Percentiles rank a stretch among this genome's conserved stretches.
These are phyloP conservation scores for Litchi chinensis DNA, from an alignment of 345 rosid species.

Conservation along the genomic window DNA sequence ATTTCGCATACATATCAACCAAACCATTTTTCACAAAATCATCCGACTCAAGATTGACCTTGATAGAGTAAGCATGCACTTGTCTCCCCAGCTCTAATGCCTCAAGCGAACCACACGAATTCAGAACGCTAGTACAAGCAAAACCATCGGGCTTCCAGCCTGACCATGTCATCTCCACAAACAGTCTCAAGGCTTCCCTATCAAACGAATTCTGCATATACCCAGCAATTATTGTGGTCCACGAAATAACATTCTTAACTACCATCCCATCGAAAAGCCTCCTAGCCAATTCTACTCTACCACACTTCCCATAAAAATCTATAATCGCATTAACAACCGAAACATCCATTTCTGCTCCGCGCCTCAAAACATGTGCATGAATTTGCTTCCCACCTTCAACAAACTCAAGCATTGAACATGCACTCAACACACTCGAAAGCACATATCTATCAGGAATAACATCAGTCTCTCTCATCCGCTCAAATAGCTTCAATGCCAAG, in stretches of 20 bases:
- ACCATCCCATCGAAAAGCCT: slow-evolving; percentile 55
- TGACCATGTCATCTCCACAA: slow-evolving; percentile 44
- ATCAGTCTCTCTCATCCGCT: slow-evolving; percentile 38
- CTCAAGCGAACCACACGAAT: slow-evolving; percentile 66
- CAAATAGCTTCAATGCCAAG: slow-evolving; percentile 50
- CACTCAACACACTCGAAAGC: slow-evolving; percentile 62
- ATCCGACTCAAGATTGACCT: slow-evolving; percentile 57
- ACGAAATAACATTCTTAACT: slow-evolving; percentile 56
- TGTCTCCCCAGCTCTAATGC: slow-evolving; percentile 57
- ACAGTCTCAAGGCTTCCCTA: slow-evolving; percentile 56
- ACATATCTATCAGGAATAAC: slow-evolving; percentile 54
- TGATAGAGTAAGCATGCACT: slow-evolving; percentile 65
- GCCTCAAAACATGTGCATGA: slow-evolving; percentile 65
- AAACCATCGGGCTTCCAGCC: slow-evolving; percentile 59
- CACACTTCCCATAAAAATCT: slow-evolving; percentile 67
- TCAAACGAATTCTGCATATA: slow-evolving; percentile 65
- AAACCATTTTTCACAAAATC: slow-evolving; percentile 60
- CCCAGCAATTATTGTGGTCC: slow-evolving; percentile 76
- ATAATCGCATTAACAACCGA: slow-evolving; percentile 63
- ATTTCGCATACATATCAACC: slow-evolving; percentile 80
- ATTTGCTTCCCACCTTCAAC: slow-evolving; percentile 69
- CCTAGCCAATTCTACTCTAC: slow-evolving; percentile 45
- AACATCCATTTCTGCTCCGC: slow-evolving; percentile 58
- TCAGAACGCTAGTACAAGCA: slow-evolving; percentile 72
- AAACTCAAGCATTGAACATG: slow-evolving; percentile 54